Base-by-base conservation (phyloP, 805 yeast species). In the Wickerhamomyces pijperi region DNA sequence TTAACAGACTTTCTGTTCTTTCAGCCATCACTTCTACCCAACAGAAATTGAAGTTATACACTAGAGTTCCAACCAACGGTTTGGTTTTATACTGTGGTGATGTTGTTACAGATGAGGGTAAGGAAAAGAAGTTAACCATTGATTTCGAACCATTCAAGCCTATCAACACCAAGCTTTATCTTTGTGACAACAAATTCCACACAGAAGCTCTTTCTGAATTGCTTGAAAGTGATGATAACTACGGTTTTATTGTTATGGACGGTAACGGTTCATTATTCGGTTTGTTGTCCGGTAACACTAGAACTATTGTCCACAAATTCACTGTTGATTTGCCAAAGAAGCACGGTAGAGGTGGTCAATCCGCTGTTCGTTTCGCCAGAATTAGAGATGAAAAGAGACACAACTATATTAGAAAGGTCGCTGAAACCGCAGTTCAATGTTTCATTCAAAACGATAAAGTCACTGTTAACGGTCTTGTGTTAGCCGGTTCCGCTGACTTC, bases 301-400 rank as follows among this genome's bases (percentile, higher is more conserved):
- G 98, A 70, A 96, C 92, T 46, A 85, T 92, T 35, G 70, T 92
- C 57, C 95, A 90, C 65, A 92, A 92, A 65, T 92, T 92, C 66
- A 82, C 87, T 2, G 99, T 92, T 41, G 99, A 92, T 64, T 72
- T 92, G 54, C 99, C 99, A 54, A 92, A 92, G 72, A 92, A 92
- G 85, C 98, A 92, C 72, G 98, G 98, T 57, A 83, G 98, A 75
- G 98, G 98, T 83, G 98, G 98, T 82, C 98, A 92, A 70, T 92
- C 99, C 46, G 98, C 99, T 35, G 61, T 92, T 52, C 97, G 99
- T 85, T 92, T 92, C 72, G 81, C 97, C 19, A 88, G 99, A 74
- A 74, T 92, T 63, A 83, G 99, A 75, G 98, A 92, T 54, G 98
- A 92, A 67, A 92, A 92, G 64, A 86, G 99, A 71, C 99, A 92